Evolutionary conservation across 2,329 filamentous ascomycete species (phyloP).

Genomic region (Aspergillus quadrilineatus): DNA sequence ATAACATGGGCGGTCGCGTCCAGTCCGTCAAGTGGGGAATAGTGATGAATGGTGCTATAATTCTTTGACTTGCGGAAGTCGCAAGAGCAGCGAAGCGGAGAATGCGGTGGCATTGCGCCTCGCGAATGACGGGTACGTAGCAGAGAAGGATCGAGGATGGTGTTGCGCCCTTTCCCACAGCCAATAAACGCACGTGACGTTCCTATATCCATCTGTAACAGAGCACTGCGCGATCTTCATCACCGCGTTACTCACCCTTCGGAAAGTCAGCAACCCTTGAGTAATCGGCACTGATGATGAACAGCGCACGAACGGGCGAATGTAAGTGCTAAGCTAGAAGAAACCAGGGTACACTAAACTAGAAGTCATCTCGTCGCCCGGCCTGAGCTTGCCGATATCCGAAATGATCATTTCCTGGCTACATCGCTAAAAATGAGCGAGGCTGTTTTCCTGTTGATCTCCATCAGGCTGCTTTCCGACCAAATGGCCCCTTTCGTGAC

Average conservation of each 20-base stretch:
- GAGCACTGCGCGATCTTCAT: no score
- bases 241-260: not conserved
- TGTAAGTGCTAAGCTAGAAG: not conserved
- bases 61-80: not conserved
- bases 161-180: no score
- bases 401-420: not conserved
- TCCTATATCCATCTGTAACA: no score
- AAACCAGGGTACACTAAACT: not conserved
- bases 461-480: conserved; percentile 16
- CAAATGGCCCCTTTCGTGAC: conserved; percentile 12
- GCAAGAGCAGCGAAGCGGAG: not conserved
- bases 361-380: not conserved
- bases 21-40: not conserved
- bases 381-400: conserved; percentile 5
- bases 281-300: not conserved
- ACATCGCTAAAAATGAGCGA: conserved; percentile 13
- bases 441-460: conserved; percentile 7
- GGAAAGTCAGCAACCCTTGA: not conserved
- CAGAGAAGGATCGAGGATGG: no score
- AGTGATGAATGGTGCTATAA: not conserved
- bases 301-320: conserved; percentile 6
- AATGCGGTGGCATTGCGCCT: not conserved
- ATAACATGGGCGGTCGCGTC: not conserved
- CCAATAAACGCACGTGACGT: no score
- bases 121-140: no score